phyloP scores from a whole-genome alignment of 805 yeast species.

The Ogataea pini region DNA sequence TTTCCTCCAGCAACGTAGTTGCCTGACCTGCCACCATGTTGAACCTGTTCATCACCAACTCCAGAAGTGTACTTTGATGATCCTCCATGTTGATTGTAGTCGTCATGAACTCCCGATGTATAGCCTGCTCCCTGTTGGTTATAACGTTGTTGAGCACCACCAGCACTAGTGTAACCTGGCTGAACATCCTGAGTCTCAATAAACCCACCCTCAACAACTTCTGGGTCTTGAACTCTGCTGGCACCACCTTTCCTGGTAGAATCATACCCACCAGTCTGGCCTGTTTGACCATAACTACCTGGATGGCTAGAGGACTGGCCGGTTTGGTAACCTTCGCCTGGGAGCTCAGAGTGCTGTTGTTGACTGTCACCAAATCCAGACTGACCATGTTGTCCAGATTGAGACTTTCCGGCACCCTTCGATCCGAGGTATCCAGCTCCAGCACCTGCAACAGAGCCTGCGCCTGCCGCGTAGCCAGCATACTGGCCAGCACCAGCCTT shows the following conservation, averaged over 20 bases:
- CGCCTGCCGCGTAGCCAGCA: slow-evolving; percentile 14
- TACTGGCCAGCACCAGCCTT: slow-evolving; percentile 12
- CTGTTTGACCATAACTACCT: neutral
- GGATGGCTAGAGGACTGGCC: neutral
- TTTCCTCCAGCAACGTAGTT: neutral
- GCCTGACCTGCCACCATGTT: neutral
- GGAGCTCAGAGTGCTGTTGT: neutral
- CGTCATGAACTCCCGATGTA: slow-evolving; percentile 10
- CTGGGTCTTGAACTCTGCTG: slow-evolving; percentile 7
- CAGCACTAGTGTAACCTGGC: neutral
- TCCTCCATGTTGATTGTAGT: neutral
- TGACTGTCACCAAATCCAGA: neutral
- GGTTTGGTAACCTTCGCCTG: neutral
- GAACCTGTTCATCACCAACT: slow-evolving; percentile 1
- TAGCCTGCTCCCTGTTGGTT: neutral
- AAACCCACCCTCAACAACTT: slow-evolving; percentile 9
- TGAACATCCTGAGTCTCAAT: neutral
- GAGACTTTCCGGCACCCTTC: neutral
- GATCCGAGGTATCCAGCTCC: slow-evolving; percentile 12
- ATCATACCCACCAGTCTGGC: neutral
- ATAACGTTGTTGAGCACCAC: neutral
- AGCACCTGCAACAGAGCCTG: slow-evolving; percentile 16
- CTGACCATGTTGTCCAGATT: neutral
- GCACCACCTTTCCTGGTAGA: neutral
- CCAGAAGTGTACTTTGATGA: slow-evolving; percentile 11